These are phyloP conservation scores for Farysia itapuensis DNA, from an alignment of 1,284 basidiomycete species.

Conservation along the genomic window DNA sequence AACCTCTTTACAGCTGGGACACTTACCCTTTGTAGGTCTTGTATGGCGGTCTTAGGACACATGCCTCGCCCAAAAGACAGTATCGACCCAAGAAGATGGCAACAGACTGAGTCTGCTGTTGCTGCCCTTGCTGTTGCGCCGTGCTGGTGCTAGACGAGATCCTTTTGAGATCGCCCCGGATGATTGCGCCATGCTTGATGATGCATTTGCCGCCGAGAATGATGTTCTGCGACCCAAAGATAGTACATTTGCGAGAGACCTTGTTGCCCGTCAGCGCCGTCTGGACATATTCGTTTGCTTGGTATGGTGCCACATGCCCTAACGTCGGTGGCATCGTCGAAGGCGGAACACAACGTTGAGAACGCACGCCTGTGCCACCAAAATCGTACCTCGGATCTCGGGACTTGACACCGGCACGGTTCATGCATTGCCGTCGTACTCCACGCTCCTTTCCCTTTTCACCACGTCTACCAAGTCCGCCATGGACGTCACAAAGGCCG, in stretches of 20 bases:
- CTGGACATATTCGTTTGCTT: conserved; percentile 48
- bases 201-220: conserved; percentile 96
- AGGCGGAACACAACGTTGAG: too few relatives aligned
- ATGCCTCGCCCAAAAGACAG: conserved; percentile 84
- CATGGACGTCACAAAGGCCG: conserved; percentile 95
- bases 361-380: too few relatives aligned
- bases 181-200: conserved; percentile 82
- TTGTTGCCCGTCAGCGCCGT: conserved; percentile 78
- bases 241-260: conserved; percentile 88
- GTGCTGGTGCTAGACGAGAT: conserved; percentile 74
- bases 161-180: conserved; percentile 77
- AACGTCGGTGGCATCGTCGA: conserved; percentile 20
- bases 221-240: conserved; percentile 92
- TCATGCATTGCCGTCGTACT: too few relatives aligned
- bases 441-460: too few relatives aligned
- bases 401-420: too few relatives aligned
- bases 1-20: background rate
- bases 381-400: too few relatives aligned
- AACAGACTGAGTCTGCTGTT: conserved; percentile 64
- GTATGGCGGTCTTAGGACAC: conserved; percentile 71
- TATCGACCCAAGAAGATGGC: conserved; percentile 90
- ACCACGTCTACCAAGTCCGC: too few relatives aligned
- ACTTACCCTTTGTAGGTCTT: conserved; percentile 69
- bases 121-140: conserved; percentile 4
- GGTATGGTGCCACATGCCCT: conserved; percentile 20